These are phyloP conservation scores for Polygonum aviculare DNA, from an alignment of 148 eudicot species.

Conservation along the genomic window DNA sequence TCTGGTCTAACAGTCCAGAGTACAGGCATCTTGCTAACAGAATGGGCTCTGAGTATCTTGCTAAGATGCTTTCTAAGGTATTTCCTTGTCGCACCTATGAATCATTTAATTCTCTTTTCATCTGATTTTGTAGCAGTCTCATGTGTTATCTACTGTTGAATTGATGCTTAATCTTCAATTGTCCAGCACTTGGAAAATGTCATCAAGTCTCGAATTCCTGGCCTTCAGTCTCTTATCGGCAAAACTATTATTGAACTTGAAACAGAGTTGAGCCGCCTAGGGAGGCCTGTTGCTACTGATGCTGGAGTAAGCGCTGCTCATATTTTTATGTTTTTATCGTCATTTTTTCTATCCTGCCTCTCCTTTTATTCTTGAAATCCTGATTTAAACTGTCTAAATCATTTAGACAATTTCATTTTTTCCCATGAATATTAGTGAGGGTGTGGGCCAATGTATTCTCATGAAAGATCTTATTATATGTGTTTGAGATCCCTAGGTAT, in stretches of 20 bases:
- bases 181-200: constrained; percentile 90
- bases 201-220: constrained; percentile 95
- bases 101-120: background rate
- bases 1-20: constrained; percentile 69
- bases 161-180: constrained; percentile 8
- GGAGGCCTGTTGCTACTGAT: constrained; percentile 88
- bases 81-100: background rate
- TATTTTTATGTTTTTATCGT: background rate
- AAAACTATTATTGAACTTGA: constrained; percentile 88
- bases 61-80: constrained; percentile 89
- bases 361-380: background rate
- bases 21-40: constrained; percentile 80
- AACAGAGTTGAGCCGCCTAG: constrained; percentile 91
- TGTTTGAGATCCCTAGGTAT: background rate
- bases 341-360: background rate
- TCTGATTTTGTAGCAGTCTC: background rate
- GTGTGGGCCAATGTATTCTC: background rate
- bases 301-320: constrained; percentile 70
- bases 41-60: constrained; percentile 95
- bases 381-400: background rate
- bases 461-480: background rate
- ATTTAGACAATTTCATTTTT: background rate
- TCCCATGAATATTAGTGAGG: background rate
- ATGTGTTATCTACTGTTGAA: background rate
- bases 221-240: constrained; percentile 90